phyloP scores from a whole-genome alignment of 2,329 filamentous ascomycete species.

The Bipolaris sorokiniana region DNA sequence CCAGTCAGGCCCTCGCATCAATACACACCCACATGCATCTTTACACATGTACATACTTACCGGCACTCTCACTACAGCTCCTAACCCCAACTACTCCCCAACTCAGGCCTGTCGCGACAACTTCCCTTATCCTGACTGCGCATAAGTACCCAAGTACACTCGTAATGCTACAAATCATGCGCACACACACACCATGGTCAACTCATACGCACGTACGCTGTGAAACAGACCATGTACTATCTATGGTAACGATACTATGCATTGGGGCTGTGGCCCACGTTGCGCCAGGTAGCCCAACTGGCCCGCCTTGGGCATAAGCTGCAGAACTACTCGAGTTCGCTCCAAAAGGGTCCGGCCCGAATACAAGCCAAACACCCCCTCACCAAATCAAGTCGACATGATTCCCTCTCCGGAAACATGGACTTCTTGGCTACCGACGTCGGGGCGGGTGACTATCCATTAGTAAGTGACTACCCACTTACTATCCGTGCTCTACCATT shows the following conservation, averaged over 20 bases:
- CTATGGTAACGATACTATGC: background rate
- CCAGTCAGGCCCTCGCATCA: conserved; percentile 1
- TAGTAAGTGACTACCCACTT: too few relatives aligned
- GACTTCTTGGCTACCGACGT: background rate
- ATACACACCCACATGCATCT: background rate
- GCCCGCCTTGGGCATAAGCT: conserved; percentile 6
- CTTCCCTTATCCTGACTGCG: background rate
- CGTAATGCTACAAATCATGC: background rate
- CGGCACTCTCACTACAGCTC: too few relatives aligned
- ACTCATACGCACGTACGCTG: background rate
- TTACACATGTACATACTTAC: too few relatives aligned
- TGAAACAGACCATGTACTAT: too few relatives aligned
- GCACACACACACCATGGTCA: too few relatives aligned
- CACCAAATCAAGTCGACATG: background rate
- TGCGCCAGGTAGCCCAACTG: background rate
- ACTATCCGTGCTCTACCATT: background rate
- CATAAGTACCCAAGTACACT: too few relatives aligned
- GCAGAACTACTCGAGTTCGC: conserved; percentile 4
- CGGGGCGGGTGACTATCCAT: background rate
- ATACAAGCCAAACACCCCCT: background rate
- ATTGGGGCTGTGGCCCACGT: background rate
- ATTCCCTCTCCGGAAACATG: background rate
- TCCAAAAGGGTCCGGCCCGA: conserved; percentile 9
- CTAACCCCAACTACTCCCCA: background rate
- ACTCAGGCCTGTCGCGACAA: background rate